Percentiles rank a stretch among this genome's conserved stretches.
These are phyloP conservation scores for Sporothrix phasma DNA, from an alignment of 2,329 filamentous ascomycete species.

Conservation along the genomic window DNA sequence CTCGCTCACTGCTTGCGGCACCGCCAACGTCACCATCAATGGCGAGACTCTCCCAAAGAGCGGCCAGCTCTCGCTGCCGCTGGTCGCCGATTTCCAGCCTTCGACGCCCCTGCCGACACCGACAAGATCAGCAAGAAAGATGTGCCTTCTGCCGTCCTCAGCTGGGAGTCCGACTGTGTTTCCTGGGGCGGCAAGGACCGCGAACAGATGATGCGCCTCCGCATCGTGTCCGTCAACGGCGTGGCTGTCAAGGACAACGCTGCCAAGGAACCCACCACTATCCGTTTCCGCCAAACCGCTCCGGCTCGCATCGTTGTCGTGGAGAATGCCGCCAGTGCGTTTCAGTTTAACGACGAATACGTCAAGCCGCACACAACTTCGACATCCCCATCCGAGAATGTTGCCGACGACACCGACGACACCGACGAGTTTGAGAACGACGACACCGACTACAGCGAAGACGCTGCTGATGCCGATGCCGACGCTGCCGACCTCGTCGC, in stretches of 20 bases:
- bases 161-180: slow-evolving; percentile 40
- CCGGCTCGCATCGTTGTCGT: slow-evolving; percentile 35
- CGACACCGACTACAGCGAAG: neutral
- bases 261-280: slow-evolving; percentile 31
- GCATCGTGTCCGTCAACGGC: slow-evolving; percentile 34
- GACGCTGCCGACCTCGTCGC: slow-evolving; percentile 17
- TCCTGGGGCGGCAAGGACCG: slow-evolving; percentile 30
- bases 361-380: slow-evolving; percentile 2
- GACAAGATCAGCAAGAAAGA: neutral
- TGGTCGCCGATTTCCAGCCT: slow-evolving; percentile 25
- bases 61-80: slow-evolving; percentile 34
- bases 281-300: slow-evolving; percentile 37
- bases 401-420: neutral
- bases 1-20: slow-evolving; percentile 36
- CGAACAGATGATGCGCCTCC: slow-evolving; percentile 37
- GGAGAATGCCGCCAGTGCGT: slow-evolving; percentile 30
- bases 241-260: slow-evolving; percentile 22
- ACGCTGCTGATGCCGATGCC: slow-evolving; percentile 5
- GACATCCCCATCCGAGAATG: neutral
- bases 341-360: slow-evolving; percentile 15
- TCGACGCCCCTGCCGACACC: neutral
- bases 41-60: slow-evolving; percentile 33
- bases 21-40: slow-evolving; percentile 38
- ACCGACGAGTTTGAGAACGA: neutral
- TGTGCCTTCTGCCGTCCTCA: slow-evolving; percentile 30